phyloP scores from a whole-genome alignment of 1,284 basidiomycete species.

The Neolentinus lepideus region DNA sequence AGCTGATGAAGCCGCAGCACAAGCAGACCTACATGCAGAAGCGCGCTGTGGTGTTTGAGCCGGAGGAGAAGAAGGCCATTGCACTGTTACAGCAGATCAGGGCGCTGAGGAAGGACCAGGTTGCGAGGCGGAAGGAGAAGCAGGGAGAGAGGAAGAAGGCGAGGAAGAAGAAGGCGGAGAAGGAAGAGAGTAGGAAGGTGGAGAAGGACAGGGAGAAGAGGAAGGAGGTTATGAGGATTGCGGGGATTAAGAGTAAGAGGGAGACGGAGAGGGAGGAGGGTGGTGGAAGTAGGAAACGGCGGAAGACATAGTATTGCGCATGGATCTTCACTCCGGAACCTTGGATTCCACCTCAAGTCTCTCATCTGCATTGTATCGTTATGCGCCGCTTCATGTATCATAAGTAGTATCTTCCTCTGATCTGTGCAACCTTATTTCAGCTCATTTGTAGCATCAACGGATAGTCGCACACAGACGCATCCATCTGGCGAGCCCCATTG shows the following conservation, averaged over 20 bases:
- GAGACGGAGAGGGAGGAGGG: conserved; percentile 55
- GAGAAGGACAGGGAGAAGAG: conserved; percentile 78
- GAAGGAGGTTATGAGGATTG: conserved; percentile 70
- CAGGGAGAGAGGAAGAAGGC: conserved; percentile 65
- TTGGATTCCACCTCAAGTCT: no score
- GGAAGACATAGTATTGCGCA: conserved; percentile 22
- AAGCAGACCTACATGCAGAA: conserved; percentile 84
- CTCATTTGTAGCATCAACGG: no score
- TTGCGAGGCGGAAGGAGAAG: conserved; percentile 72
- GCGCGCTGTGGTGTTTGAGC: conserved; percentile 91
- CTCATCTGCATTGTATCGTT: no score
- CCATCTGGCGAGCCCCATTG: no score
- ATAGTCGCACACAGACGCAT: no score
- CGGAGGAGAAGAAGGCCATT: conserved; percentile 90
- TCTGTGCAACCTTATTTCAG: no score
- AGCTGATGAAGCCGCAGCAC: conserved; percentile 69
- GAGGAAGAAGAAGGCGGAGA: conserved; percentile 62
- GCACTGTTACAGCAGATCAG: conserved; percentile 94
- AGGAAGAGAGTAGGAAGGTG: conserved; percentile 57
- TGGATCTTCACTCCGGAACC: no score
- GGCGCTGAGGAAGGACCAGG: conserved; percentile 86
- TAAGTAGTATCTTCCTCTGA: no score
- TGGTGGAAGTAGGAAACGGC: conserved; percentile 37
- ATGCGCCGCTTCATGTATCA: no score
- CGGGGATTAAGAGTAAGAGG: conserved; percentile 69